These are phyloP conservation scores for Syzygium aqueum DNA, from an alignment of 345 rosid species.

Conservation along the genomic window DNA sequence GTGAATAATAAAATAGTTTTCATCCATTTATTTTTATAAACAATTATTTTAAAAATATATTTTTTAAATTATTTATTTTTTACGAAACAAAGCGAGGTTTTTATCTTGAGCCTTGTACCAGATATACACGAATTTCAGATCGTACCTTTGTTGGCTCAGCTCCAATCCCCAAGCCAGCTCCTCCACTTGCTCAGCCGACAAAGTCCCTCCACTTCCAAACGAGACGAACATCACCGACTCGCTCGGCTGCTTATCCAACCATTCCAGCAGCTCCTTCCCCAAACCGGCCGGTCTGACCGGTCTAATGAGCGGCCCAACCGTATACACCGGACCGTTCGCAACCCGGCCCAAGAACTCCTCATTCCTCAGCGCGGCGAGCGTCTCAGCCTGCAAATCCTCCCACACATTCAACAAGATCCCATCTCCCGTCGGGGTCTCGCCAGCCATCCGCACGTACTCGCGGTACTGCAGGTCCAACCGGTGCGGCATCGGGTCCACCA, in stretches of 20 bases:
- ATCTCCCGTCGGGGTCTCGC: conserved; percentile 19
- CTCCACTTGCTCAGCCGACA: conserved; percentile 29
- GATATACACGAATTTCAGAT: background rate
- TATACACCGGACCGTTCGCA: conserved; percentile 20
- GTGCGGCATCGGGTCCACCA: conserved; percentile 23
- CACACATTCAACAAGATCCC: conserved; percentile 56
- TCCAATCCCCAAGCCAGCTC: conserved; percentile 69
- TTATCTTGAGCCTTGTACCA: background rate
- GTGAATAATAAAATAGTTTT: too few relatives aligned
- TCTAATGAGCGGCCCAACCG: conserved; percentile 39
- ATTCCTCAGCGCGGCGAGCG: conserved; percentile 26
- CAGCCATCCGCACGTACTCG: conserved; percentile 5
- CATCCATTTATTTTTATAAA: too few relatives aligned
- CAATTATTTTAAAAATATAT: too few relatives aligned
- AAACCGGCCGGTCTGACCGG: background rate
- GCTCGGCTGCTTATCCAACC: conserved; percentile 40
- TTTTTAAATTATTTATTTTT: too few relatives aligned
- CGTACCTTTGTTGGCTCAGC: conserved; percentile 24
- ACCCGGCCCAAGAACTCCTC: conserved; percentile 3
- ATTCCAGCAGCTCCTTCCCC: conserved; percentile 3
- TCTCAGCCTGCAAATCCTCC: conserved; percentile 36
- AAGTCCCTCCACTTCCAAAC: conserved; percentile 65
- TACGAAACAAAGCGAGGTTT: background rate
- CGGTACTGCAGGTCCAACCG: conserved; percentile 11
- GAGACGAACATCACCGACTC: conserved; percentile 53